Conservation (phyloP, 768 basidiomycete species). For the Termitomyces eurrhizus region DNA sequence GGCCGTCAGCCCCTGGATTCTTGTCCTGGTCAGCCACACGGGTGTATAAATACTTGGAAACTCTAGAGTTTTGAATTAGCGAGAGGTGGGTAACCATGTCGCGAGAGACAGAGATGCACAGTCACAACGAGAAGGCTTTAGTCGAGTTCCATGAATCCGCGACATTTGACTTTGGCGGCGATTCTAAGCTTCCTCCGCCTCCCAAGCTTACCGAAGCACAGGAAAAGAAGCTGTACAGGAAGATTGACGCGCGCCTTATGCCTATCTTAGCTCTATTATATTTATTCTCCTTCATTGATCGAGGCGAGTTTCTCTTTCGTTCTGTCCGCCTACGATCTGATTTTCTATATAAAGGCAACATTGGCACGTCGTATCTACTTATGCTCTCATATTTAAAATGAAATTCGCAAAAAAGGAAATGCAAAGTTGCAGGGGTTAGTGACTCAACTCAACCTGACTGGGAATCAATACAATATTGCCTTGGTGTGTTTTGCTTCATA, state of each 20-base stretch:
- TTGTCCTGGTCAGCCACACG: not conserved
- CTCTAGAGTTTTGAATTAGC: too few species aligned
- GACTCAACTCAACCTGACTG: slow-evolving; percentile 50
- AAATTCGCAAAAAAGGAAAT: slow-evolving; percentile 39
- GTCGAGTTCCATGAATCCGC: slow-evolving; percentile 13
- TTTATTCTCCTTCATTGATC: slow-evolving; percentile 59
- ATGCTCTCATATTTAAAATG: not conserved
- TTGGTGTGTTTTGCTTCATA: slow-evolving; percentile 35
- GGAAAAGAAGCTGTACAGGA: slow-evolving; percentile 52
- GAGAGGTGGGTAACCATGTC: slow-evolving; percentile 8
- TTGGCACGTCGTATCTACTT: slow-evolving; percentile 33
- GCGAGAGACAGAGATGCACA: slow-evolving; percentile 11
- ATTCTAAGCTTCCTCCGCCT: slow-evolving; percentile 40
- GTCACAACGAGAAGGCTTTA: slow-evolving; percentile 16
- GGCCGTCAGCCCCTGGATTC: not conserved
- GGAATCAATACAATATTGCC: slow-evolving; percentile 63
- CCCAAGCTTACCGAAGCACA: slow-evolving; percentile 42
- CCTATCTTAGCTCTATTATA: slow-evolving; percentile 59
- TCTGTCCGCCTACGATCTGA: not conserved
- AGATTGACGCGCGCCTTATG: slow-evolving; percentile 55
- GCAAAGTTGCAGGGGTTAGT: slow-evolving; percentile 62
- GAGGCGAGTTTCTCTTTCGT: slow-evolving; percentile 33
- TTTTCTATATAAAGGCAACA: slow-evolving; percentile 40
- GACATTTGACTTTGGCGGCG: slow-evolving; percentile 39
- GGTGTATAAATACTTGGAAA: not conserved